These are phyloP conservation scores for Scedosporium apiospermum DNA, from an alignment of 2,329 filamentous ascomycete species.

Conservation along the genomic window DNA sequence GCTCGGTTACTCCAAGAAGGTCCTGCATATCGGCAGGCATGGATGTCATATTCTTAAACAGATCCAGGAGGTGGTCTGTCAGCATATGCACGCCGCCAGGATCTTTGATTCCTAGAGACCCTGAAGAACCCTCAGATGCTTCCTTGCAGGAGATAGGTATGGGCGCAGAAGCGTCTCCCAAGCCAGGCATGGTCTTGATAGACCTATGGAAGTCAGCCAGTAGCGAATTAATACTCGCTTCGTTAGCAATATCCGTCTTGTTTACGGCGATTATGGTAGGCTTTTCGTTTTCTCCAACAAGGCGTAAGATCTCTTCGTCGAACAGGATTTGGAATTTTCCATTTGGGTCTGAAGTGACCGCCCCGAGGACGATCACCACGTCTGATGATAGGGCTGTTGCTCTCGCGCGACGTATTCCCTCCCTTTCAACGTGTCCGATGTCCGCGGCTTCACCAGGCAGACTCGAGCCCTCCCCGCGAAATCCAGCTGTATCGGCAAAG, in stretches of 20 bases:
- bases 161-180: not conserved
- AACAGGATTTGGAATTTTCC: conserved; percentile 34
- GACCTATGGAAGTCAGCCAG: conserved; percentile 26
- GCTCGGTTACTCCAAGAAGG: conserved; percentile 80
- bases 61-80: conserved; percentile 53
- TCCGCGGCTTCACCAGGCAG: conserved; percentile 8
- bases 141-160: conserved; percentile 64
- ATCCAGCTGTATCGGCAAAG: conserved; percentile 91
- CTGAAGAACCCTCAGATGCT: conserved; percentile 25
- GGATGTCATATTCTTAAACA: conserved; percentile 63
- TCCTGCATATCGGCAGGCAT: conserved; percentile 67
- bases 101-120: conserved; percentile 23
- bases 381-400: conserved; percentile 75
- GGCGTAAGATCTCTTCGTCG: conserved; percentile 44
- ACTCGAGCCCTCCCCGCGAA: conserved; percentile 42
- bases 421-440: conserved; percentile 71
- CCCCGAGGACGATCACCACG: conserved; percentile 71
- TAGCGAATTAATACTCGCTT: conserved; percentile 24
- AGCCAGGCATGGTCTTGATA: not conserved
- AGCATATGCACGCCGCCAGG: conserved; percentile 61
- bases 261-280: conserved; percentile 49
- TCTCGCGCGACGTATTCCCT: conserved; percentile 83
- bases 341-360: conserved; percentile 46
- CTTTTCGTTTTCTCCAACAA: conserved; percentile 38
- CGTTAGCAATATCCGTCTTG: conserved; percentile 45